Evolutionary conservation across 192 early-diverging fungal genomes (phyloP).

Genomic region (Coemansia asiatica): DNA sequence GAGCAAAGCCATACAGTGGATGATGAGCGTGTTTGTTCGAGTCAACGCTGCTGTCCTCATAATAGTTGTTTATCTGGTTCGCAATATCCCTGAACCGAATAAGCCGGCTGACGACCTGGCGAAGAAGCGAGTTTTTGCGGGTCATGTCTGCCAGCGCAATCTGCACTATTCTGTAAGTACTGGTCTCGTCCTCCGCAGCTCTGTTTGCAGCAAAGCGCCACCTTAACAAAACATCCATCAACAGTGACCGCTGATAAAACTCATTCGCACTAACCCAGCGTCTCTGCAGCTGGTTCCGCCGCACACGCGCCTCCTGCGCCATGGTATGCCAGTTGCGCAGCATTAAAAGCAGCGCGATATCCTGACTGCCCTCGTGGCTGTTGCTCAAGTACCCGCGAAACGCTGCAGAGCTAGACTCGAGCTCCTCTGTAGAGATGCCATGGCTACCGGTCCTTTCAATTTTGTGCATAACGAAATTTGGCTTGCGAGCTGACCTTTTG

Average conservation of each 20-base stretch:
- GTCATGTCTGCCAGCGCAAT: not conserved
- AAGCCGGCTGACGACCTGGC: not conserved
- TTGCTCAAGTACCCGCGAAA: constrained; percentile 28
- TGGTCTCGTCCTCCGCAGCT: not conserved
- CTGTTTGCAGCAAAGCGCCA: constrained; percentile 3
- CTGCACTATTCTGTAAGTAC: constrained; percentile 11
- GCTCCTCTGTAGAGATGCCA: not conserved
- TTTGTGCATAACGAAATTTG: not conserved
- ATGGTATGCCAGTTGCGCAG: constrained; percentile 38
- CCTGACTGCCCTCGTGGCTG: constrained; percentile 25
- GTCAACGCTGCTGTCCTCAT: not conserved
- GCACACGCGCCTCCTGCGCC: constrained; percentile 12
- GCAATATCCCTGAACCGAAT: not conserved
- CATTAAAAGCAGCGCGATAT: constrained; percentile 22
- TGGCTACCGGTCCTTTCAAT: not conserved
- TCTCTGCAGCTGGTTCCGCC: constrained; percentile 30
- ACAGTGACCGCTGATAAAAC: constrained; percentile 2
- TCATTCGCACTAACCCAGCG: constrained; percentile 30
- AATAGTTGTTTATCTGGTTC: not conserved
- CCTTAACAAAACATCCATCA: constrained; percentile 7
- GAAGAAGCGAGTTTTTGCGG: not conserved
- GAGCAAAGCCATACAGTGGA: not conserved
- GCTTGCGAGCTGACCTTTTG: not conserved
- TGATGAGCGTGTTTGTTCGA: not conserved
- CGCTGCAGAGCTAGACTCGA: not conserved